Conservation (phyloP, 179 eudicot species). For the Spergularia azorica region DNA sequence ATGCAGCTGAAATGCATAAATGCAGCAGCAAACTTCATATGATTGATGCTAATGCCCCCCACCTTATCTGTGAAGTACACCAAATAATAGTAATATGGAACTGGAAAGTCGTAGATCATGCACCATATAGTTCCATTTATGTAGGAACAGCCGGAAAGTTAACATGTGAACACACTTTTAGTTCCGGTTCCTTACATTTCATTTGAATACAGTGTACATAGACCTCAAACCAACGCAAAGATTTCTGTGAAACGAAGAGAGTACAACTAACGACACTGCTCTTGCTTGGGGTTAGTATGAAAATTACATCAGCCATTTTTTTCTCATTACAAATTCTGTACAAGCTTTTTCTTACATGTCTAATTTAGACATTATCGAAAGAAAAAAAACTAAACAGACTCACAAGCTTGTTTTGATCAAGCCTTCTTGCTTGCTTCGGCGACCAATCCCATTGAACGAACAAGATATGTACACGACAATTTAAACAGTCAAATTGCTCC, state of each 20-base stretch:
- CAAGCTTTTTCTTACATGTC: too few species aligned
- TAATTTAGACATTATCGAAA: too few species aligned
- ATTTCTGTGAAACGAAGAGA: not conserved
- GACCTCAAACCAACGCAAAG: not conserved
- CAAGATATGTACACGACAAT: not conserved
- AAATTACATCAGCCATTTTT: too few species aligned
- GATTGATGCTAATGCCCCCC: not conserved
- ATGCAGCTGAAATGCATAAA: not conserved
- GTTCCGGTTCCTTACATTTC: not conserved
- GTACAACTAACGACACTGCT: too few species aligned
- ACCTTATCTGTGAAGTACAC: not conserved
- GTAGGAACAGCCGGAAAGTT: too few species aligned
- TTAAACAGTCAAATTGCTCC: conserved; percentile 29
- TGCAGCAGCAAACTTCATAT: conserved; percentile 2
- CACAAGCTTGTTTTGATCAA: too few species aligned
- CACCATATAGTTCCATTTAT: too few species aligned
- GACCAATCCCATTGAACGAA: not conserved
- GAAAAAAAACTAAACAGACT: too few species aligned
- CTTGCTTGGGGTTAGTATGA: too few species aligned
- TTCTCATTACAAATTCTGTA: too few species aligned
- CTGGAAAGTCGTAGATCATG: too few species aligned
- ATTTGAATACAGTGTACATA: not conserved
- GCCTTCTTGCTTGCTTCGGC: not conserved
- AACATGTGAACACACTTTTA: too few species aligned
- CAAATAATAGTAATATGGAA: not conserved